Conservation (phyloP, 371 early-diverging fungal species). For the Mucor racemosus region DNA sequence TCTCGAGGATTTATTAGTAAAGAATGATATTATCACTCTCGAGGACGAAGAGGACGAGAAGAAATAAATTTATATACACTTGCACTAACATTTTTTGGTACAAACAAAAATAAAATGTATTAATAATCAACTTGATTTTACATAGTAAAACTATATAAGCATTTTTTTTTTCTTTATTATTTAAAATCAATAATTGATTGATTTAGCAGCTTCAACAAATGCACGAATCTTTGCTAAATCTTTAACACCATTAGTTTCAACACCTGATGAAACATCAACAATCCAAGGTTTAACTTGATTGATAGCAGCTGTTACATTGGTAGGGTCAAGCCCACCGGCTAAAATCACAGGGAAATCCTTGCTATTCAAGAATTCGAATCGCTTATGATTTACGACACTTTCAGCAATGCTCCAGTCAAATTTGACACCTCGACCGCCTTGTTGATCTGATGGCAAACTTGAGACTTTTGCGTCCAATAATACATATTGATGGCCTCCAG, state of each 20-base stretch:
- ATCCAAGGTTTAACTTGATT: conserved; percentile 76
- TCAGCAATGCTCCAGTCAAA: conserved; percentile 85
- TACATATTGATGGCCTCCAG: conserved; percentile 68
- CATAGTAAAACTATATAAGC: too few relatives aligned
- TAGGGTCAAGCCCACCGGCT: conserved; percentile 90
- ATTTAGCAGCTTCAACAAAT: conserved; percentile 67
- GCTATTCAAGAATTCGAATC: conserved; percentile 28
- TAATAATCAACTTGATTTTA: too few relatives aligned
- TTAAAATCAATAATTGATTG: conserved; percentile 7
- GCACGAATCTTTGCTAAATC: conserved; percentile 68
- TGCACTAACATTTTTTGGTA: neutral
- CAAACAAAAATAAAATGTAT: neutral
- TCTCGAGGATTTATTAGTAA: conserved; percentile 81
- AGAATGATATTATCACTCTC: conserved; percentile 74
- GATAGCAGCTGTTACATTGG: conserved; percentile 81
- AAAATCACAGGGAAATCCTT: conserved; percentile 72
- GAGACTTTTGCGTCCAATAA: conserved; percentile 76
- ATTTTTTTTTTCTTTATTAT: neutral
- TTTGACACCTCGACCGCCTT: conserved; percentile 73
- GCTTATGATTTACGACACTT: conserved; percentile 51
- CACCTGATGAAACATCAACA: conserved; percentile 94
- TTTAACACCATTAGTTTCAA: conserved; percentile 79
- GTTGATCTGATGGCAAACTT: conserved; percentile 49
- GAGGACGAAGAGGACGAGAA: conserved; percentile 34
- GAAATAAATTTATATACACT: conserved; percentile 9